Conservation (phyloP, 1,139 yeast species). For the Petasospora fabianii region DNA sequence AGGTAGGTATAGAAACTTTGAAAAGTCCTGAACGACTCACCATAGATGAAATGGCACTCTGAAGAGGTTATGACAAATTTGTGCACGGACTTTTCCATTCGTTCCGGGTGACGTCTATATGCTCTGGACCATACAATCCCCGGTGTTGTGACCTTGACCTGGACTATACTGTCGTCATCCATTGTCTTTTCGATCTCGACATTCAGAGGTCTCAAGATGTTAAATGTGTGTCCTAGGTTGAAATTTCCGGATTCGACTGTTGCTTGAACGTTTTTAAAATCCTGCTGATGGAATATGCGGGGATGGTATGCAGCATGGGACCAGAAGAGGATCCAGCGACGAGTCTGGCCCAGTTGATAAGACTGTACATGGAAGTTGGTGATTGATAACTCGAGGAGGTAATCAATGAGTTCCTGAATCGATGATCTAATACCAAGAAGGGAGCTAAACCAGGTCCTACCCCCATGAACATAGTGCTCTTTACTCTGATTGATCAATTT, state of each 20-base stretch:
- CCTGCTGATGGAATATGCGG: conserved; percentile 2
- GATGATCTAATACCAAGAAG: conserved; percentile 36
- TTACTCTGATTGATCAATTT: conserved; percentile 33
- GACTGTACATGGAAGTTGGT: conserved; percentile 32
- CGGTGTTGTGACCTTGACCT: conserved; percentile 23
- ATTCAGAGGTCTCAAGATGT: conserved; percentile 3
- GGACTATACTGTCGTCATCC: background rate
- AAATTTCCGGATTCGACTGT: conserved; percentile 19
- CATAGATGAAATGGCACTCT: conserved; percentile 19
- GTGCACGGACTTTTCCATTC: conserved; percentile 7
- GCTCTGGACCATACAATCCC: conserved; percentile 33
- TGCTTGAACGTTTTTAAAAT: conserved; percentile 4
- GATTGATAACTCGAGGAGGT: conserved; percentile 20
- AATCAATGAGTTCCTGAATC: conserved; percentile 23
- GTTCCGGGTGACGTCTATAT: conserved; percentile 27
- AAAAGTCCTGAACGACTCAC: conserved; percentile 13
- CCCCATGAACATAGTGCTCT: background rate
- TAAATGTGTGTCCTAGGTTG: conserved; percentile 6
- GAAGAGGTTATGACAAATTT: conserved; percentile 12
- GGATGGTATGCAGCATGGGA: conserved; percentile 26
- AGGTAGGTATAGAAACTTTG: conserved; percentile 24
- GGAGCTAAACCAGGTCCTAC: conserved; percentile 35
- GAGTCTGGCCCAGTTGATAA: conserved; percentile 32
- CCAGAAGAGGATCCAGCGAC: conserved; percentile 44
- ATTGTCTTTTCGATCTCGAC: background rate